These are phyloP conservation scores for Cucumis sativus DNA, from an alignment of 306 rosid species.

Conservation along the genomic window DNA sequence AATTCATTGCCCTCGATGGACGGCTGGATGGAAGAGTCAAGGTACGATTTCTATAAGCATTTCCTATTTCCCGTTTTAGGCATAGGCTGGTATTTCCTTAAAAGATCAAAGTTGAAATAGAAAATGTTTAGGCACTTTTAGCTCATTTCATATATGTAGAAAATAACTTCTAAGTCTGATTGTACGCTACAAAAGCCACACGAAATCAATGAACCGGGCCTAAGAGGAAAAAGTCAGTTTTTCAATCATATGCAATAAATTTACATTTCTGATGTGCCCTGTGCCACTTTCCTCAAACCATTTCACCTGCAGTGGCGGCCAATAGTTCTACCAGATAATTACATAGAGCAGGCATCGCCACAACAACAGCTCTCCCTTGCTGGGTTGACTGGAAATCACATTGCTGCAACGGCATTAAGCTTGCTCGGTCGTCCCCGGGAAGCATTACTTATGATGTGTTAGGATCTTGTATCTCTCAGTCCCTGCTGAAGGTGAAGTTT, in stretches of 20 bases:
- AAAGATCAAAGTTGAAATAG: not conserved
- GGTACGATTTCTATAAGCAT: conserved; percentile 25
- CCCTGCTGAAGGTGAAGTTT: not conserved
- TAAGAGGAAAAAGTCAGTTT: not conserved
- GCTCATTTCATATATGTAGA: not conserved
- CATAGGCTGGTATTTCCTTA: not conserved
- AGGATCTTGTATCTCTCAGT: not conserved
- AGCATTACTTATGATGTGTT: conserved; percentile 67
- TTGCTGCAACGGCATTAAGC: conserved; percentile 76
- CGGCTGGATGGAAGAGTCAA: conserved; percentile 62
- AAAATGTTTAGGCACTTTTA: not conserved
- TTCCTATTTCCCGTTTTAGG: not conserved
- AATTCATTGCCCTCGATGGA: conserved; percentile 78
- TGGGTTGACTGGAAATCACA: conserved; percentile 75
- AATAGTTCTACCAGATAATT: conserved; percentile 65
- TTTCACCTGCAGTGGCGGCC: conserved; percentile 70
- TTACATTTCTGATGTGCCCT: not conserved
- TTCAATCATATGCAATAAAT: not conserved
- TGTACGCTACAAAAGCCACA: not conserved
- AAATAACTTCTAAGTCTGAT: not conserved
- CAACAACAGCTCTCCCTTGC: conserved; percentile 67
- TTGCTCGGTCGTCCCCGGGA: conserved; percentile 84
- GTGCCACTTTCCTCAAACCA: not conserved
- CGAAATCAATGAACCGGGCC: not conserved
- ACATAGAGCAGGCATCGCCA: conserved; percentile 77